phyloP scores from a whole-genome alignment of 2,329 filamentous ascomycete species.

The Trichoderma pleuroti region DNA sequence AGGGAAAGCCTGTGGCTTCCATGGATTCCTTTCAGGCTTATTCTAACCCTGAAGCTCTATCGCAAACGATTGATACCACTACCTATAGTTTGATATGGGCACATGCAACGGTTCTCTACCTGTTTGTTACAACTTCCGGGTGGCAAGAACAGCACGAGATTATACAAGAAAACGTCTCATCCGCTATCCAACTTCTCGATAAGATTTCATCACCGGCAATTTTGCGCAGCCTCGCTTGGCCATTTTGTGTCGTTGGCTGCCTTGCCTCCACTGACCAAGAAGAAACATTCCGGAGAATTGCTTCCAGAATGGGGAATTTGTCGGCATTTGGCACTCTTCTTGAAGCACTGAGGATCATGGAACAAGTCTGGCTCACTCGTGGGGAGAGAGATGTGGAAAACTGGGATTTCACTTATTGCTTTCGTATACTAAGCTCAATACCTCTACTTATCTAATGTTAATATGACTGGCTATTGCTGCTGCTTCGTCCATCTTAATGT shows the following conservation, averaged over 20 bases:
- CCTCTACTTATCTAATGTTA: not conserved
- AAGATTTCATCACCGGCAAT: not conserved
- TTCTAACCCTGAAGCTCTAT: not conserved
- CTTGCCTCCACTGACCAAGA: not conserved
- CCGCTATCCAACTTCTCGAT: not conserved
- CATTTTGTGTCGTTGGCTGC: conserved; percentile 7
- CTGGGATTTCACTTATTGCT: conserved; percentile 7
- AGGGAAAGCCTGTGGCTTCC: not conserved
- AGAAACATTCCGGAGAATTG: not conserved
- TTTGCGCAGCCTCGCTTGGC: conserved; percentile 4
- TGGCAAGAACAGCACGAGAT: not conserved
- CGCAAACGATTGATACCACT: not conserved
- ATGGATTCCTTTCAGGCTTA: not conserved
- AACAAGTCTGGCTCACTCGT: not conserved
- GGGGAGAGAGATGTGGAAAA: not conserved
- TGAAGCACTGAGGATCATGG: conserved; percentile 1
- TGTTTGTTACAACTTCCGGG: not conserved
- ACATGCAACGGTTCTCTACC: not conserved
- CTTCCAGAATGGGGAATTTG: not conserved
- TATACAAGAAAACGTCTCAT: not conserved
- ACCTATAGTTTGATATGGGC: not conserved
- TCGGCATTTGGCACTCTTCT: not conserved
- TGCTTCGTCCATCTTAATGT: not conserved
- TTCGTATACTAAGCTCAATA: not conserved
- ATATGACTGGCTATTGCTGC: not conserved